These are phyloP conservation scores for Auricularia sp. DNA, from an alignment of 768 basidiomycete species.

Conservation along the genomic window DNA sequence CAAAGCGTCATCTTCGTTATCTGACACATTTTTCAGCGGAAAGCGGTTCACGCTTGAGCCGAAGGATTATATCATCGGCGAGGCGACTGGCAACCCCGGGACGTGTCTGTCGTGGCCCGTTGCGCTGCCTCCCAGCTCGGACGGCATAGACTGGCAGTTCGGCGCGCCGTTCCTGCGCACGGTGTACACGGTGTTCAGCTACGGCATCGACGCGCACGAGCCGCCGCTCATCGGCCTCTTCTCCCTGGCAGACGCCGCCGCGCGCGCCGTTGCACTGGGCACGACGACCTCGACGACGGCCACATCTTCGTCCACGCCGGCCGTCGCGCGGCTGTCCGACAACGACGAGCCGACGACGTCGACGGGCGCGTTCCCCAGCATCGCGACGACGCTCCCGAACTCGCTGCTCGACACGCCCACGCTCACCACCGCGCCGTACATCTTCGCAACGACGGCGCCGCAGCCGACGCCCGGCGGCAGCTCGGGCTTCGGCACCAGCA, in stretches of 20 bases:
- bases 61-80: constrained; percentile 70
- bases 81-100: constrained; percentile 49
- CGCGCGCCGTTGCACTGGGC: constrained; percentile 10
- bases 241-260: constrained; percentile 33
- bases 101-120: constrained; percentile 69
- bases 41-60: constrained; percentile 56
- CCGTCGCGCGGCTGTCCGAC: background rate
- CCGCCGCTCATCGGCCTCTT: constrained; percentile 74
- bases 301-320: background rate
- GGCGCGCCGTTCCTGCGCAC: constrained; percentile 66
- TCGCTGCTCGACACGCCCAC: constrained; percentile 56
- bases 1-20: background rate
- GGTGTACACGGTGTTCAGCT: constrained; percentile 73
- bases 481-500: constrained; percentile 60
- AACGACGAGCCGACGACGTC: background rate
- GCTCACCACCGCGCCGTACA: constrained; percentile 52
- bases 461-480: constrained; percentile 26
- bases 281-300: background rate
- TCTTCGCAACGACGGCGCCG: constrained; percentile 57
- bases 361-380: constrained; percentile 26
- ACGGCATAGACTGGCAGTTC: constrained; percentile 79
- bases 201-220: constrained; percentile 64
- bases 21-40: background rate
- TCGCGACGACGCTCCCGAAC: constrained; percentile 64
- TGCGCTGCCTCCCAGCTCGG: constrained; percentile 52